Evolutionary conservation across 768 basidiomycete species (phyloP), one percentile per base, ranked within the genome.

Genomic region (Thelephora ganbajun): DNA sequence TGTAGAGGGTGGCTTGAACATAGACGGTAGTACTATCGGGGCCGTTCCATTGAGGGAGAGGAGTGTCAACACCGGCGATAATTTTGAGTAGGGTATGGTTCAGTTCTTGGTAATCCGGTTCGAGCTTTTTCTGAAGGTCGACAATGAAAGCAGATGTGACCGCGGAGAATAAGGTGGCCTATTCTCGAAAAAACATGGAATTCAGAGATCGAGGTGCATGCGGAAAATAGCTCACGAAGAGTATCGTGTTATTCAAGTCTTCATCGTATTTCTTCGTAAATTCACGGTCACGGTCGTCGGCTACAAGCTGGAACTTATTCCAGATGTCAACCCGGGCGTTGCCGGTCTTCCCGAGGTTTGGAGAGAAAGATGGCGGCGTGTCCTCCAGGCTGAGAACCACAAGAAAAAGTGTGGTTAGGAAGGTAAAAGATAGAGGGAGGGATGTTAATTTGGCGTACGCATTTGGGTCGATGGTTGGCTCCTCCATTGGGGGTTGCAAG

Each of bases 201-300:
- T n/a, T n/a, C n/a, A n/a, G n/a, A n/a, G n/a, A n/a, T n/a, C n/a
- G 36, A 3, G 19, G 14, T 41, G 39, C 5, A 30, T 41, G 14
- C 6, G 11, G 12, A 18, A 18, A 22, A 11, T n/a, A 7, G 46
- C 57, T 36, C 5, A 59, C 58, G 46, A 59, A 59, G 42, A 59
- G 49, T 1, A 59, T 41, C 33, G 57, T 45, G 16, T 54, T 53
- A 39, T 59, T 55, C 47, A 59, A 51, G 34, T 53, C 50, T 16
- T 51, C 49, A 30, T 48, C 52, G 37, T 51, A 59, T n/a, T 51
- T 51, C 0, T 58, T 53, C 5, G 51, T 33, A 2, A 59, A 50
- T n/a, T 56, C 53, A 11, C 35, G 42, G 43, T 58, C 53, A 23
- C 50, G 49, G 37, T 50, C 42, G 39, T 14, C 46, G 19, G 55